Percentiles rank a stretch among this genome's conserved stretches.
These are phyloP conservation scores for Solanum hybrid DNA, from an alignment of 305 asterid species.

Conservation along the genomic window DNA sequence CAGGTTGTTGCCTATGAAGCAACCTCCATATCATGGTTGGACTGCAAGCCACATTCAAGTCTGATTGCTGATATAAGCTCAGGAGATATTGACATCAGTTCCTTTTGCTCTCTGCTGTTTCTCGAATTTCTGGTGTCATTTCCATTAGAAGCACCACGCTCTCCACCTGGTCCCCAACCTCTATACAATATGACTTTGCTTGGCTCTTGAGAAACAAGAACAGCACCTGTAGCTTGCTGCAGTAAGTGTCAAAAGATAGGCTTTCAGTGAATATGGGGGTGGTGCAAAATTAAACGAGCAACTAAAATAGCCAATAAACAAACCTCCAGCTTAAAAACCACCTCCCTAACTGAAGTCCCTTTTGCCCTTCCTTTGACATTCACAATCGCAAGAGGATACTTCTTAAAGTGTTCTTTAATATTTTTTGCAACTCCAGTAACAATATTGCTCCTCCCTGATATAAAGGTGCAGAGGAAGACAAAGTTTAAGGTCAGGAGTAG, in stretches of 20 bases:
- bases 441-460: conserved; percentile 70
- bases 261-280: not conserved
- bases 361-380: conserved; percentile 90
- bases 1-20: not conserved
- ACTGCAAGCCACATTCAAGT: conserved; percentile 58
- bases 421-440: conserved; percentile 62
- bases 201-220: conserved; percentile 90
- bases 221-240: conserved; percentile 86
- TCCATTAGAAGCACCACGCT: conserved; percentile 11
- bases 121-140: conserved; percentile 9
- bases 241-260: not conserved
- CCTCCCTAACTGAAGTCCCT: conserved; percentile 85
- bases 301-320: conserved; percentile 6
- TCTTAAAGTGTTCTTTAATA: conserved; percentile 58
- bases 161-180: conserved; percentile 63
- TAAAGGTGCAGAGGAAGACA: not conserved
- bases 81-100: conserved; percentile 36
- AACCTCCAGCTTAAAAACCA: conserved; percentile 77
- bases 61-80: conserved; percentile 80
- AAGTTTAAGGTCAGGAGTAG: not conserved
- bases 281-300: conserved; percentile 1
- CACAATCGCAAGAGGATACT: conserved; percentile 82
- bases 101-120: conserved; percentile 14
- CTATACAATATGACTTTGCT: conserved; percentile 87
- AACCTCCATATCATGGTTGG: conserved; percentile 11